Conservation (phyloP, 2,329 filamentous ascomycete genomes). For the Aspergillus tamarii region DNA sequence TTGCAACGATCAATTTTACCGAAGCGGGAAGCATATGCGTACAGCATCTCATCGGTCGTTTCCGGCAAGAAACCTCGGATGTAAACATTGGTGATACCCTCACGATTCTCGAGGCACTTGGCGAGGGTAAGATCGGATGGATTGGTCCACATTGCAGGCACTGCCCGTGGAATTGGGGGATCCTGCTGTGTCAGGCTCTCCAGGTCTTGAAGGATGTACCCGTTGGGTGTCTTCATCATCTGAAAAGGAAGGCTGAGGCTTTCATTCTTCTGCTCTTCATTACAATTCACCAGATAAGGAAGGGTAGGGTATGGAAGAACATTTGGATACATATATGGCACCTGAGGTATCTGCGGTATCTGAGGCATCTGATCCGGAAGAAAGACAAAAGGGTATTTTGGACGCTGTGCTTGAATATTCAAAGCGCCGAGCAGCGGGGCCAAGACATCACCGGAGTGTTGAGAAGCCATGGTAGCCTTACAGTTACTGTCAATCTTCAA, state of each 20-base stretch:
- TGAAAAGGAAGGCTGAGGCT: slow-evolving; percentile 51
- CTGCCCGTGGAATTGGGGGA: slow-evolving; percentile 83
- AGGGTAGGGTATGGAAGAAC: slow-evolving; percentile 36
- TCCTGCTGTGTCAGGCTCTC: slow-evolving; percentile 72
- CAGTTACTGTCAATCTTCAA: neutral
- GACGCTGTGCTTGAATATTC: slow-evolving; percentile 33
- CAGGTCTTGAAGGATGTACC: slow-evolving; percentile 55
- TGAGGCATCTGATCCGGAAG: slow-evolving; percentile 31
- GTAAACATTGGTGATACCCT: slow-evolving; percentile 96
- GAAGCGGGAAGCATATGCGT: slow-evolving; percentile 81
- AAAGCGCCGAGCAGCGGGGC: slow-evolving; percentile 30
- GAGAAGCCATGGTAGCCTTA: slow-evolving; percentile 23
- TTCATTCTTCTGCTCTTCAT: slow-evolving; percentile 52
- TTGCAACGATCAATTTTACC: slow-evolving; percentile 96
- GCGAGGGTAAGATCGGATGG: slow-evolving; percentile 88
- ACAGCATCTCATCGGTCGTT: slow-evolving; percentile 87
- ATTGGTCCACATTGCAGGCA: slow-evolving; percentile 81
- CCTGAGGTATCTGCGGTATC: slow-evolving; percentile 34
- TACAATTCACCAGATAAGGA: slow-evolving; percentile 41
- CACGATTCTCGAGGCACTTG: slow-evolving; percentile 91
- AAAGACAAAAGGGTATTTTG: slow-evolving; percentile 29
- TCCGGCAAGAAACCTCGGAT: slow-evolving; percentile 94
- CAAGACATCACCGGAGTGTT: slow-evolving; percentile 15
- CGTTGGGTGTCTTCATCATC: slow-evolving; percentile 50
- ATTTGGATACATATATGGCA: slow-evolving; percentile 44